phyloP scores from a whole-genome alignment of 331 rosid species.

The Malus hybrid region DNA sequence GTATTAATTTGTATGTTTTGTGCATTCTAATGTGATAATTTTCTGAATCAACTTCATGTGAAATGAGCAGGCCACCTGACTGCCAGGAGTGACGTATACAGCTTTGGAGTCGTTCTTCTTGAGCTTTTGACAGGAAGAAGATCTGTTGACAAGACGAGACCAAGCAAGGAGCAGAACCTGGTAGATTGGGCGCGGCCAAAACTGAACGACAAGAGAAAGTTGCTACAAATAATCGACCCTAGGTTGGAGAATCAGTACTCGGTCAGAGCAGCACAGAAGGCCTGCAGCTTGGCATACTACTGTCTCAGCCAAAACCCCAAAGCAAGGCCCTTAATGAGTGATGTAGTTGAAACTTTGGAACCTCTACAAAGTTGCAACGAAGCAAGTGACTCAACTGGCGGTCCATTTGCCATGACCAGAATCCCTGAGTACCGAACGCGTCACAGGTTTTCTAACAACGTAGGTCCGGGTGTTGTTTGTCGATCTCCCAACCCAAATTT shows the following conservation, averaged over 20 bases:
- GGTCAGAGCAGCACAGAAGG: slow-evolving; percentile 93
- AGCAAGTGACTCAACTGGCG: slow-evolving; percentile 44
- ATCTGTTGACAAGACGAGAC: slow-evolving; percentile 93
- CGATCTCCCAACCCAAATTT: slow-evolving; percentile 88
- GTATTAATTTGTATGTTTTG: neutral
- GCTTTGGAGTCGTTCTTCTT: slow-evolving; percentile 97
- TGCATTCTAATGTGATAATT: neutral
- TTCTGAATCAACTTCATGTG: slow-evolving; percentile 22
- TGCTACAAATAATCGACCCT: slow-evolving; percentile 89
- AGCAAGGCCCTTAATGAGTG: slow-evolving; percentile 98
- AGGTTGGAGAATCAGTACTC: slow-evolving; percentile 92
- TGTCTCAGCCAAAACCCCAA: slow-evolving; percentile 97
- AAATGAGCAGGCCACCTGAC: slow-evolving; percentile 85
- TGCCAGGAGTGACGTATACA: slow-evolving; percentile 93
- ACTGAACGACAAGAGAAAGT: slow-evolving; percentile 93
- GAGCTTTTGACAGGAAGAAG: slow-evolving; percentile 94
- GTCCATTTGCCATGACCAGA: slow-evolving; percentile 56
- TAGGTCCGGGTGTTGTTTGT: slow-evolving; percentile 69
- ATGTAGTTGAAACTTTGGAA: slow-evolving; percentile 92
- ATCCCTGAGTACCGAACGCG: slow-evolving; percentile 64
- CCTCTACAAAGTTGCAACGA: slow-evolving; percentile 78
- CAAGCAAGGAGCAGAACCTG: slow-evolving; percentile 88
- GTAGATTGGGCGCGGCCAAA: slow-evolving; percentile 99
- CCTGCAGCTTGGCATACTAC: slow-evolving; percentile 98
- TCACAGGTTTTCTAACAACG: slow-evolving; percentile 66